Percentiles rank a stretch among this genome's conserved stretches.
These are phyloP conservation scores for Acacia confusa DNA, from an alignment of 306 rosid species.

Conservation along the genomic window DNA sequence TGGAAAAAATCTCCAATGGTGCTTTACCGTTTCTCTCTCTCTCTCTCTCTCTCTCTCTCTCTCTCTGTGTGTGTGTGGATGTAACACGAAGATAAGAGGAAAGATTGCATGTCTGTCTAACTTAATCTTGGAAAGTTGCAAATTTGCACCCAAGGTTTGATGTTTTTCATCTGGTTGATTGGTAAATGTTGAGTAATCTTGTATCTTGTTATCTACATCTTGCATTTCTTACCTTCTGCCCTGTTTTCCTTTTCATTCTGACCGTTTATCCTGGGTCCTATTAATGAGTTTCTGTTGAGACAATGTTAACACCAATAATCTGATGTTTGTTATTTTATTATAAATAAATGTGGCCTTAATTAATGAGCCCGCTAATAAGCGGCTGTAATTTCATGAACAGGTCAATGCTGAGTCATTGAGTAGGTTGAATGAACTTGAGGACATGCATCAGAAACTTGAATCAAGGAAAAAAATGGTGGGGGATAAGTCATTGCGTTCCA, in stretches of 20 bases:
- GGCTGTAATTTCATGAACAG: conserved; percentile 63
- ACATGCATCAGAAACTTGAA: conserved; percentile 76
- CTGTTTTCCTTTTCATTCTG: not conserved
- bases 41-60: not conserved
- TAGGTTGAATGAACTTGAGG: conserved; percentile 73
- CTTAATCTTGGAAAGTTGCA: not conserved
- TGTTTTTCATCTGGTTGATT: not conserved
- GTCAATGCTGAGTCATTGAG: conserved; percentile 69
- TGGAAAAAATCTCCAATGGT: not conserved
- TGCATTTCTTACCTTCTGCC: not conserved
- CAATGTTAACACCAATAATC: not conserved
- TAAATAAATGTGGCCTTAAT: conserved; percentile 37
- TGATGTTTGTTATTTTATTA: not conserved
- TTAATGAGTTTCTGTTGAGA: conserved; percentile 3
- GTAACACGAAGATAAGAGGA: not conserved
- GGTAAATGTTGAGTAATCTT: not conserved
- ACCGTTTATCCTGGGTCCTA: not conserved
- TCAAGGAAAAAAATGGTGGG: conserved; percentile 61
- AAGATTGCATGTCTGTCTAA: not conserved
- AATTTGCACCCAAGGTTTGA: not conserved
- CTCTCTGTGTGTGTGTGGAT: no score
- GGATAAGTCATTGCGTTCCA: conserved; percentile 49
- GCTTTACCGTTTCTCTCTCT: not conserved
- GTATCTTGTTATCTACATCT: not conserved
- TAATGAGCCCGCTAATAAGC: conserved; percentile 62